phyloP scores from a whole-genome alignment of 176 grass and related monocot genomes.

The Carex myosuroides region DNA sequence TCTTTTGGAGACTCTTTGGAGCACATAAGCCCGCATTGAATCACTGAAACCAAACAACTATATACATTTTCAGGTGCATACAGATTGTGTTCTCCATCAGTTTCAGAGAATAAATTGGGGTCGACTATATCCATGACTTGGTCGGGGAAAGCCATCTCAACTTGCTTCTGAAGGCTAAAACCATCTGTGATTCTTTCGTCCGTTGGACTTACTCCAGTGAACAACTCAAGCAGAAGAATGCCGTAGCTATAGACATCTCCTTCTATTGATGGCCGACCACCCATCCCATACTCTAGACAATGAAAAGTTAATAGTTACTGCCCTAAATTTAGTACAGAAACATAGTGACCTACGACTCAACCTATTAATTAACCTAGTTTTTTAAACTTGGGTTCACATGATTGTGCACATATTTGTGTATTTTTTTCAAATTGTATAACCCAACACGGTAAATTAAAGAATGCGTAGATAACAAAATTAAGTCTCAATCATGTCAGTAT shows the following conservation, averaged over 20 bases:
- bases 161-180: conserved; percentile 22
- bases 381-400: too few species aligned
- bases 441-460: too few species aligned
- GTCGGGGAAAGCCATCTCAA: conserved; percentile 22
- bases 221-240: not conserved
- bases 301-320: not conserved
- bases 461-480: too few species aligned
- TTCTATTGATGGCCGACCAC: conserved; percentile 5
- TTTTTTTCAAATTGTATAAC: too few species aligned
- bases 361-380: too few species aligned
- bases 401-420: too few species aligned
- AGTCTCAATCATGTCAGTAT: too few species aligned
- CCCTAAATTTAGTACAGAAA: too few species aligned
- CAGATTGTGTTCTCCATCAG: not conserved
- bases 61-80: not conserved
- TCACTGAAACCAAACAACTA: conserved; percentile 20
- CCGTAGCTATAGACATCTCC: conserved; percentile 32
- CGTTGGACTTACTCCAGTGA: conserved; percentile 9
- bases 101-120: not conserved
- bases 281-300: conserved; percentile 35
- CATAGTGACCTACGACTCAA: too few species aligned
- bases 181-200: conserved; percentile 20
- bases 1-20: conserved; percentile 22
- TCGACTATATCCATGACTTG: conserved; percentile 25
- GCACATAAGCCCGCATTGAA: conserved; percentile 15